These are phyloP conservation scores for Diacronema lutheri DNA, from an alignment of 78 protist genomes.

Conservation along the genomic window DNA sequence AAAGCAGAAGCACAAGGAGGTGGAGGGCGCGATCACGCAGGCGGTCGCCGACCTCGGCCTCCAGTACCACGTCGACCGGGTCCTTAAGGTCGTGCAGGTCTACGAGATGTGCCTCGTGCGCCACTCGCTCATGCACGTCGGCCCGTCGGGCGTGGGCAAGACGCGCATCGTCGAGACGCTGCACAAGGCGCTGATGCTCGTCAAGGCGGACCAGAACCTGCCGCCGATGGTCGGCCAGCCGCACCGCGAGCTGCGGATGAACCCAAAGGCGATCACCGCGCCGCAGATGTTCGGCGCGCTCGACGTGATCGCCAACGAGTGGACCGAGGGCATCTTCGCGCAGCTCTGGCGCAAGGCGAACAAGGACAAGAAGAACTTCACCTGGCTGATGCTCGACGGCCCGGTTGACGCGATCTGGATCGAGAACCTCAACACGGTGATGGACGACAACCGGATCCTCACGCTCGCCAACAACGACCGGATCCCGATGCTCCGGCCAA, in stretches of 20 bases:
- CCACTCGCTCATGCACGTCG: slow-evolving; percentile 77
- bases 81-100: slow-evolving; percentile 63
- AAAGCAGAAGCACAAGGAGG: slow-evolving; percentile 28
- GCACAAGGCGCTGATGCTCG: slow-evolving; percentile 26
- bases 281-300: slow-evolving; percentile 80
- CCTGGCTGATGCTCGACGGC: slow-evolving; percentile 83
- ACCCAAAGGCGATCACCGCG: slow-evolving; percentile 86
- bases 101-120: slow-evolving; percentile 66
- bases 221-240: not conserved
- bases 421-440: slow-evolving; percentile 86
- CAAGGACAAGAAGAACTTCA: slow-evolving; percentile 22
- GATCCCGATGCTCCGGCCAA: slow-evolving; percentile 67
- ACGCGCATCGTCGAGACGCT: slow-evolving; percentile 43
- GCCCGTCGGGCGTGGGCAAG: slow-evolving; percentile 72
- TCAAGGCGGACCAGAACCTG: no score
- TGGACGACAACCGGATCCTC: slow-evolving; percentile 86
- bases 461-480: slow-evolving; percentile 86
- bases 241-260: slow-evolving; percentile 54
- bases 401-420: slow-evolving; percentile 90
- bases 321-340: slow-evolving; percentile 86
- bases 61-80: slow-evolving; percentile 43
- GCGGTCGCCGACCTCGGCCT: slow-evolving; percentile 25
- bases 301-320: slow-evolving; percentile 70
- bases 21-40: slow-evolving; percentile 46
- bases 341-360: slow-evolving; percentile 65